Evolutionary conservation across 192 early-diverging fungal species (phyloP).

Genomic region (Phlyctochytrium arcticum): DNA sequence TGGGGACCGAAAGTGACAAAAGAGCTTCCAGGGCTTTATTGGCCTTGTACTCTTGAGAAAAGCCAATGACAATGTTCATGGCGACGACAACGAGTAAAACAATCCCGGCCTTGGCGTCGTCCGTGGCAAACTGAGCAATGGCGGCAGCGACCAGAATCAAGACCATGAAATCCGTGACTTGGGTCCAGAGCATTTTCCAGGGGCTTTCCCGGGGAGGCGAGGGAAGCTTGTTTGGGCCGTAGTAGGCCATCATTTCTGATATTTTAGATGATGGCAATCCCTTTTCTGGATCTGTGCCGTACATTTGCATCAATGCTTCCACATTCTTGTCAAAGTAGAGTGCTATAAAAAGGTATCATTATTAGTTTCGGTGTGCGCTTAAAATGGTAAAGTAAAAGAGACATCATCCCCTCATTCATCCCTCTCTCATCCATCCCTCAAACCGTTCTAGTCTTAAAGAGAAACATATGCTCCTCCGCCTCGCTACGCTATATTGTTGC

Average conservation of each 20-base stretch:
- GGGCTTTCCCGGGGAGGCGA: constrained; percentile 64
- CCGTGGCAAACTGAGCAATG: constrained; percentile 49
- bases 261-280: constrained; percentile 65
- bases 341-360: constrained; percentile 32
- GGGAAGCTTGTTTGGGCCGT: constrained; percentile 83
- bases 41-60: constrained; percentile 89
- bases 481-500: too few relatives aligned
- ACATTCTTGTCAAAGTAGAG: constrained; percentile 93
- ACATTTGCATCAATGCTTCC: constrained; percentile 84
- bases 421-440: too few relatives aligned
- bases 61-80: constrained; percentile 81
- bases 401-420: too few relatives aligned
- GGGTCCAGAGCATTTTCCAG: constrained; percentile 76
- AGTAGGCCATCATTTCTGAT: constrained; percentile 63
- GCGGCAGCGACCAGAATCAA: constrained; percentile 78
- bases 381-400: too few relatives aligned
- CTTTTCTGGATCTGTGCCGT: constrained; percentile 56
- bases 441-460: too few relatives aligned
- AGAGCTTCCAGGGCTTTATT: constrained; percentile 92
- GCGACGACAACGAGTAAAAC: constrained; percentile 78
- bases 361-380: too few relatives aligned
- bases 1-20: constrained; percentile 78
- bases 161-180: constrained; percentile 94
- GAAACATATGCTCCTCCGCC: too few relatives aligned
- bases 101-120: constrained; percentile 39